A percentile compares a stretch with the other conserved stretches of the same genome.
These are phyloP conservation scores for Fusarium scirpi DNA, from an alignment of 2,329 filamentous ascomycete genomes.

Conservation along the genomic window DNA sequence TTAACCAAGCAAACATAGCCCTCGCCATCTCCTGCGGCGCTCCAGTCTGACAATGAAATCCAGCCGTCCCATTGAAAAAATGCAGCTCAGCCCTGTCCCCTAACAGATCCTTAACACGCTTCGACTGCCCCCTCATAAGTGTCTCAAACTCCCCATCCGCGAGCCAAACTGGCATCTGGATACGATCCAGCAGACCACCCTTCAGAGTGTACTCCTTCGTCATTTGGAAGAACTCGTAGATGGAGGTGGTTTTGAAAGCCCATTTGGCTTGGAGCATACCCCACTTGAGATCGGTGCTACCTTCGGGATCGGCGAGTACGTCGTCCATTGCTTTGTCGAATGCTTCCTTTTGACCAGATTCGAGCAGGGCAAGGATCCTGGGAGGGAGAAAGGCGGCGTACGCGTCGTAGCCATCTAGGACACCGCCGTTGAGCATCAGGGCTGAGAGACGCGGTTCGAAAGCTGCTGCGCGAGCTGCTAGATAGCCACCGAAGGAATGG, in stretches of 20 bases:
- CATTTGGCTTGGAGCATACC: constrained; percentile 50
- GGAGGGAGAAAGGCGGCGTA: constrained; percentile 8
- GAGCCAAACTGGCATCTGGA: constrained; percentile 44
- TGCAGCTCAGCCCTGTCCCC: constrained; percentile 15
- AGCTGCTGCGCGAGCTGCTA: constrained; percentile 27
- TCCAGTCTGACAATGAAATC: constrained; percentile 26
- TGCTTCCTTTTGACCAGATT: constrained; percentile 19
- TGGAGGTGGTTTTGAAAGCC: constrained; percentile 48
- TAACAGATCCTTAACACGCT: background rate
- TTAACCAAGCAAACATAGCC: constrained; percentile 23
- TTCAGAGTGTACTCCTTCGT: constrained; percentile 31
- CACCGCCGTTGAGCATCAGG: constrained; percentile 18
- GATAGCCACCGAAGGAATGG: constrained; percentile 30
- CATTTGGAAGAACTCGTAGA: constrained; percentile 45
- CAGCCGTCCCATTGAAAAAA: constrained; percentile 22
- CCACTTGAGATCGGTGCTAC: constrained; percentile 44
- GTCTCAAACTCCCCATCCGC: constrained; percentile 38
- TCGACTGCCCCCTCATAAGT: constrained; percentile 24
- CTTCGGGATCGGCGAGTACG: constrained; percentile 10
- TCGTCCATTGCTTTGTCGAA: constrained; percentile 31
- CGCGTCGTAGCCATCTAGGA: constrained; percentile 29
- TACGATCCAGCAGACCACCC: constrained; percentile 14
- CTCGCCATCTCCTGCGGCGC: constrained; percentile 8
- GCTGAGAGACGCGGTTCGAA: constrained; percentile 26
- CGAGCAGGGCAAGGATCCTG: constrained; percentile 17